Base-by-base conservation (phyloP, 352 stramenopile genomes). In the Phytophthora pistaciae region DNA sequence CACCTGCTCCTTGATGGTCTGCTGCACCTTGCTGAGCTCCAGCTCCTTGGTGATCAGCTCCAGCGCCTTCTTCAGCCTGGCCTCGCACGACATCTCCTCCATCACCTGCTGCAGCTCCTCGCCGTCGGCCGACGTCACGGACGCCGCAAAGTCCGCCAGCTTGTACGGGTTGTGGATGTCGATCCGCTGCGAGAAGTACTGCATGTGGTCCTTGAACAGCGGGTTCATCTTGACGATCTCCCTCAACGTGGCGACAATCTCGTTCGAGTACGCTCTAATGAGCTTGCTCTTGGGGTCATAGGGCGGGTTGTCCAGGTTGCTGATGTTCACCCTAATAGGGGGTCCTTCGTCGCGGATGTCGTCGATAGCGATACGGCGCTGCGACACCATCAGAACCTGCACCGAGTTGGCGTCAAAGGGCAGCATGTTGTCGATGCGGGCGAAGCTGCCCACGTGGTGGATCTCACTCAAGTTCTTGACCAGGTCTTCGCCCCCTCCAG, bases 191-290 rank as follows among this genome's bases (percentile, higher is more conserved):
- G 94, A 96, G 73, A 99, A 99, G 72, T 98, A 99, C 69, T 98
- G 91, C 61, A 99, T 97, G 78, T 99, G 97, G 72, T 99, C 97
- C 66, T 98, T 98, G 68, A 99, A 98, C 14, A 99, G 72, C 21
- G 96, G 96, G 78, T 99, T 99, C 62, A 98, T 78, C 74, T 99
- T 98, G 25, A 99, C 93, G 40, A 99, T 92, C 71, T 99, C 97
- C 27, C 97, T 91, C 73, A 99, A 88, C 25, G 96, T 98, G 25
- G 88, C 95, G 7, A 99, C 85, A 58, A 99, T 98, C 82, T 99
- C 98, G 75, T 99, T 99, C 56, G 91, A 98, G 56, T 99, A 98
- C 5, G 98, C 98, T 40, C 92, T 86, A 44, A 99, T 98, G 7
- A 97, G 91, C 72, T 98, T 82, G 77, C 81, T 93, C 61, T 94